phyloP scores from a whole-genome alignment of 2,329 filamentous ascomycete species.

The Pyrenochaeta sp. region DNA sequence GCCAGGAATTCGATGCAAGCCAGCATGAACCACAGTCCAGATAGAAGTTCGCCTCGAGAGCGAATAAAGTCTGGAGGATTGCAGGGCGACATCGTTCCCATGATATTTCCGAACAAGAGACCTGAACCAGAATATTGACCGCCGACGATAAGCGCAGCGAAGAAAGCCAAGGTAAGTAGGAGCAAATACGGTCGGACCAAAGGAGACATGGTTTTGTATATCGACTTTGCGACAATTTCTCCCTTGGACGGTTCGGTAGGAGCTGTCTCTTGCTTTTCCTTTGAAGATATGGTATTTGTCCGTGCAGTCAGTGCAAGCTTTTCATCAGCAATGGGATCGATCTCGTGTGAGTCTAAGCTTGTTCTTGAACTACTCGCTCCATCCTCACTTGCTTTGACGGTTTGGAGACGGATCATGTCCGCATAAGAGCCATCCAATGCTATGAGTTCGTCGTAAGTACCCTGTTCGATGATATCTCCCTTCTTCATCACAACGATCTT shows the following conservation, averaged over 20 bases:
- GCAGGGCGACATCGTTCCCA: conserved; percentile 65
- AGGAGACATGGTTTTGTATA: conserved; percentile 44
- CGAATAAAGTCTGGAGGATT: conserved; percentile 57
- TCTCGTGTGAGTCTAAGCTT: conserved; percentile 28
- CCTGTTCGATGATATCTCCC: conserved; percentile 47
- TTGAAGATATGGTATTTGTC: conserved; percentile 4
- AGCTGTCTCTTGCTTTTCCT: conserved; percentile 5
- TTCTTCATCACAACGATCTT: conserved; percentile 51
- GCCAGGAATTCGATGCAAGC: conserved; percentile 67
- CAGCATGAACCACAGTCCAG: conserved; percentile 67
- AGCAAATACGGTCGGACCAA: conserved; percentile 55
- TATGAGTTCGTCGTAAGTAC: conserved; percentile 43
- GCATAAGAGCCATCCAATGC: conserved; percentile 54
- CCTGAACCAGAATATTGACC: conserved; percentile 65
- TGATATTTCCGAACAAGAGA: conserved; percentile 67
- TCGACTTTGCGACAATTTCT: conserved; percentile 32
- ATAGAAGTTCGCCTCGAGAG: conserved; percentile 61
- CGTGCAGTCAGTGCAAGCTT: conserved; percentile 20
- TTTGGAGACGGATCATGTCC: conserved; percentile 59
- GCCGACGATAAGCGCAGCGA: conserved; percentile 62
- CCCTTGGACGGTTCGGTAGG: conserved; percentile 16
- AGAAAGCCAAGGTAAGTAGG: conserved; percentile 57
- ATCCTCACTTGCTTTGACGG: conserved; percentile 51
- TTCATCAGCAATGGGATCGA: conserved; percentile 27
- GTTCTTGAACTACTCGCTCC: conserved; percentile 25